A percentile compares a stretch with the other conserved stretches of the same genome.
Conservation (phyloP, 768 basidiomycete genomes). For the Rickenella mellea region DNA sequence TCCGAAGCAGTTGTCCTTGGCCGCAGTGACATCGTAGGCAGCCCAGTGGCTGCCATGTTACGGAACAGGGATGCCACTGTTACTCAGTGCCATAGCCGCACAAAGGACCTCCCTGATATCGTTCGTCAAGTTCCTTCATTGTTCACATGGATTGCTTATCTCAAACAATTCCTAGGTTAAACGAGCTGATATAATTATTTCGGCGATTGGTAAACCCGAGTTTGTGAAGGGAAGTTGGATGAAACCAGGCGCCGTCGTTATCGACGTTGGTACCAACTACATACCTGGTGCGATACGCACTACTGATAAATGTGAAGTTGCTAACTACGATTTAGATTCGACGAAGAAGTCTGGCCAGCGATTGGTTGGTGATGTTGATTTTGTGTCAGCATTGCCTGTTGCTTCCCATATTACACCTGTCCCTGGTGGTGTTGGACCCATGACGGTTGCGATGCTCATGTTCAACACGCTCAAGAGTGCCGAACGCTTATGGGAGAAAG, state of each 20-base stretch:
- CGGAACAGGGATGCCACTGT: constrained; percentile 89
- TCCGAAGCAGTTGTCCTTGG: constrained; percentile 87
- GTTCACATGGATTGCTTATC: not conserved
- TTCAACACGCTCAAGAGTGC: constrained; percentile 84
- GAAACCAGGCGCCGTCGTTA: constrained; percentile 89
- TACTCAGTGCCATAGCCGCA: constrained; percentile 93
- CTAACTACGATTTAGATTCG: constrained; percentile 39
- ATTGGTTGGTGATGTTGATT: constrained; percentile 94
- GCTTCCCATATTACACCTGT: constrained; percentile 95
- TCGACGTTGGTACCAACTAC: constrained; percentile 98
- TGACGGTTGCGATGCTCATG: constrained; percentile 99
- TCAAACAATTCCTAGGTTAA: not conserved
- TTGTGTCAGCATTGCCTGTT: constrained; percentile 57
- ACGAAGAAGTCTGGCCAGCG: constrained; percentile 94
- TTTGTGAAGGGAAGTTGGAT: constrained; percentile 91
- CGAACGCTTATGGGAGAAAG: constrained; percentile 66
- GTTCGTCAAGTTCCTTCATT: constrained; percentile 32
- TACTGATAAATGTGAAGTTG: constrained; percentile 1
- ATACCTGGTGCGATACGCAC: constrained; percentile 53
- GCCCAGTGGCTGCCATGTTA: constrained; percentile 86
- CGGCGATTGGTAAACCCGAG: constrained; percentile 91
- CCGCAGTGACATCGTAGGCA: constrained; percentile 96
- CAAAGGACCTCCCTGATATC: constrained; percentile 70
- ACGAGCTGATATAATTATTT: constrained; percentile 87
- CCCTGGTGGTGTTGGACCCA: constrained; percentile 98